Base-by-base conservation (phyloP, 208 protist species). In the Leishmania braziliensis region DNA sequence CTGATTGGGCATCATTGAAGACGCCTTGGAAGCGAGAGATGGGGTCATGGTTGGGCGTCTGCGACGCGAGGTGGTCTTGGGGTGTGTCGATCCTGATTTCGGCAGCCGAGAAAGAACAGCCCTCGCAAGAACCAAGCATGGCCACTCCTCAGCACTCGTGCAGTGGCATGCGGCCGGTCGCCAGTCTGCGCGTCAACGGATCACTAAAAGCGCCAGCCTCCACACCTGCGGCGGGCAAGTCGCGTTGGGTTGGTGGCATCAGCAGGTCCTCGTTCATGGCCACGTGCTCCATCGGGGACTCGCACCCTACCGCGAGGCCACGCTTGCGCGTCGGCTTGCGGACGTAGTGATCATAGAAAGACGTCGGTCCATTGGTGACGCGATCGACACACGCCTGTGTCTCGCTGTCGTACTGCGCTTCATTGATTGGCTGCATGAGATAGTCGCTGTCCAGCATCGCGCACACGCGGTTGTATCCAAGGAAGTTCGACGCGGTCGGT, bases 341-440 rank as follows among this genome's bases (percentile, higher is more conserved):
- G 23, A 88, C 86, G 75, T 90, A 94, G 70, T 94, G 91, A 62
- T 92, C 89, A 71, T 93, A 92, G 54, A 91, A 94, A 6, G 87
- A 90, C 0, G 58, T 72, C 8, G 84, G 86, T 29, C 87, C 86
- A 33, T 89, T 86, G 54, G 82, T 83, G 26, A 56, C 33, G n/a
- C 75, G 83, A 75, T 94, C 91, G 12, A 94, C 88, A 68, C 91
- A 94, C 2, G 83, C 87, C 84, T 94, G 91, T 46, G 91, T 94
- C 69, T 94, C 91, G 70, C 89, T 93, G 76, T 94, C 91, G 78
- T 93, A 94, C 75, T 92, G 85, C 33, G 91, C 91, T 62, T 94
- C 91, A 53, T 92, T 91, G 68, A 94, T 91, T 9, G 91, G 91
- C 65, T 92, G 89, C 89, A 93, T 94, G 20, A 94, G 79, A 71